These are phyloP conservation scores for Mycena galopus DNA, from an alignment of 768 basidiomycete genomes.

Conservation along the genomic window DNA sequence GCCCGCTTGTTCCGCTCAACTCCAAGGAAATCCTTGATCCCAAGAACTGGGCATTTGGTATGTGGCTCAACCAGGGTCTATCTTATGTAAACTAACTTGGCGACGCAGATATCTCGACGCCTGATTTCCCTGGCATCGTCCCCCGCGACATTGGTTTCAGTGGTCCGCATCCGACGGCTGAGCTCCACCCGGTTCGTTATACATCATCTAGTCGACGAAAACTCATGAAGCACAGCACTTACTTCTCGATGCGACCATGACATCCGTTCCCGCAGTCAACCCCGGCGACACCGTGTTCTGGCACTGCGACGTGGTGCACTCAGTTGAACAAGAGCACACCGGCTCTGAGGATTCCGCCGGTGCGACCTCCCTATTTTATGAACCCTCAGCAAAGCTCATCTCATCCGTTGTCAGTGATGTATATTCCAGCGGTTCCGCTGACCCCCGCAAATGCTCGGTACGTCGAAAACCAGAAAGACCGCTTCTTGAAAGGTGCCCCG, in stretches of 20 bases:
- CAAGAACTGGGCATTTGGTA: slow-evolving; percentile 59
- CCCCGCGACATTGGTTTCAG: slow-evolving; percentile 38
- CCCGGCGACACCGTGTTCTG: slow-evolving; percentile 81
- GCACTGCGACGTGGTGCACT: slow-evolving; percentile 61
- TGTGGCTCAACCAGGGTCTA: neutral
- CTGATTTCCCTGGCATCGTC: slow-evolving; percentile 59
- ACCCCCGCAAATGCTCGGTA: slow-evolving; percentile 75
- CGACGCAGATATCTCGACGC: slow-evolving; percentile 51
- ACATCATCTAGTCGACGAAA: slow-evolving; percentile 48
- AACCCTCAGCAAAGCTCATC: slow-evolving; percentile 10
- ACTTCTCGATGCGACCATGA: slow-evolving; percentile 67
- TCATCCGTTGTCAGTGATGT: slow-evolving; percentile 66
- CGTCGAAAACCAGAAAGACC: slow-evolving; percentile 69
- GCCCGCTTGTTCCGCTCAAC: slow-evolving; percentile 51
- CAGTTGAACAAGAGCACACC: slow-evolving; percentile 53
- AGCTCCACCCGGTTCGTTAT: slow-evolving; percentile 44
- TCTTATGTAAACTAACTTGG: neutral
- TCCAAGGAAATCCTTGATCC: slow-evolving; percentile 53
- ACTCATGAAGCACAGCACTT: slow-evolving; percentile 61
- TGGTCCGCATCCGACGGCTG: slow-evolving; percentile 57
- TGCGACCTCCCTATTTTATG: slow-evolving; percentile 31
- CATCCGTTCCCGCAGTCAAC: slow-evolving; percentile 68
- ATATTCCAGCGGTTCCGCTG: slow-evolving; percentile 79
- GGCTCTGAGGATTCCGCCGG: slow-evolving; percentile 62
- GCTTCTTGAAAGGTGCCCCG: slow-evolving; percentile 69